Conservation (phyloP, 768 basidiomycete species). For the Amanita muscaria region DNA sequence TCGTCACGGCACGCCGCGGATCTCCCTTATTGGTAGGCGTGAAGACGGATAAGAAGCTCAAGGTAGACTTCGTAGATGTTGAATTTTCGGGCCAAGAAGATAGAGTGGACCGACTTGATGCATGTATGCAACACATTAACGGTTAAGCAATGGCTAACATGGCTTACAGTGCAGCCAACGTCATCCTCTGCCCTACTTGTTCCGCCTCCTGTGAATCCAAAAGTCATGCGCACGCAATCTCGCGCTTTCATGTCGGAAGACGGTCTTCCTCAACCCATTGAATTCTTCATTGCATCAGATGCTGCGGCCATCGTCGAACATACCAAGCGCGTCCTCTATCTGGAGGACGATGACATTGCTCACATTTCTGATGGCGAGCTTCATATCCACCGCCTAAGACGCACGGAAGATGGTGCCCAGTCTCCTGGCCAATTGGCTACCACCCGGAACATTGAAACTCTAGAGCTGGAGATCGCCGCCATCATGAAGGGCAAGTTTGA, state of each 20-base stretch:
- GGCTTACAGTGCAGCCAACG: slow-evolving; percentile 32
- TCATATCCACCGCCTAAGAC: slow-evolving; percentile 96
- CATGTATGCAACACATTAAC: slow-evolving; percentile 7
- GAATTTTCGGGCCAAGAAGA: slow-evolving; percentile 77
- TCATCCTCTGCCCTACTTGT: slow-evolving; percentile 55
- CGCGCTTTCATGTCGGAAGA: slow-evolving; percentile 98
- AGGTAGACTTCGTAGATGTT: slow-evolving; percentile 99
- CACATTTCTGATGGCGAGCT: slow-evolving; percentile 96
- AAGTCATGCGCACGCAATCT: slow-evolving; percentile 88
- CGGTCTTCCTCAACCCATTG: slow-evolving; percentile 96
- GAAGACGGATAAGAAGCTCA: slow-evolving; percentile 99
- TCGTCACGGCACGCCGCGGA: slow-evolving; percentile 93
- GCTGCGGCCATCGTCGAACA: slow-evolving; percentile 95
- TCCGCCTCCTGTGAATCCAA: slow-evolving; percentile 56
- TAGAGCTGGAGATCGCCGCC: slow-evolving; percentile 98
- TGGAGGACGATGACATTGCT: slow-evolving; percentile 98
- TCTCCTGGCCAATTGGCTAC: slow-evolving; percentile 53
- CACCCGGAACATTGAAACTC: slow-evolving; percentile 93
- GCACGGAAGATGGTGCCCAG: slow-evolving; percentile 64
- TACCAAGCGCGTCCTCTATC: slow-evolving; percentile 97
- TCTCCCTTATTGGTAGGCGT: slow-evolving; percentile 96
- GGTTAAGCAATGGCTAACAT: background rate
- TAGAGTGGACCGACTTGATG: slow-evolving; percentile 11
- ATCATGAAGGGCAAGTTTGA: slow-evolving; percentile 99
- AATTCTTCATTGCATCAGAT: slow-evolving; percentile 98